These are phyloP conservation scores for Hyaloscypha hepaticicola DNA, from an alignment of 495 filamentous ascomycete genomes.

Conservation along the genomic window DNA sequence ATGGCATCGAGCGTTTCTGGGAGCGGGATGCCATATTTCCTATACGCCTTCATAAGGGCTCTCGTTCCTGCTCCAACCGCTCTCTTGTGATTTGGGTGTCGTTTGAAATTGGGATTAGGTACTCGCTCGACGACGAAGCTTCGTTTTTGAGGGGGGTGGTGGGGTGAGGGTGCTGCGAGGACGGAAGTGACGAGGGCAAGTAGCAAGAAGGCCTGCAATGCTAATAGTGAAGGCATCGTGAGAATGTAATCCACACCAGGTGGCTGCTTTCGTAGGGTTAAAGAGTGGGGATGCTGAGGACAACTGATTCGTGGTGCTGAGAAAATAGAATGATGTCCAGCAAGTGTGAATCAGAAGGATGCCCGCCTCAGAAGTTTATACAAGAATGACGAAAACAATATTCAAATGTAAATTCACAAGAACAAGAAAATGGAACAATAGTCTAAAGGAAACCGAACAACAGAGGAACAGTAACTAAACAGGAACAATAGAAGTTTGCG, in stretches of 20 bases:
- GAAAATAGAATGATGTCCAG: constrained; percentile 27
- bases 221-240: constrained; percentile 40
- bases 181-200: constrained; percentile 42
- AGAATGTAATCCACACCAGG: constrained; percentile 27
- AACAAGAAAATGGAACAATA: constrained; percentile 14
- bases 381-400: constrained; percentile 27
- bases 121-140: constrained; percentile 60
- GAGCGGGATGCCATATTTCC: constrained; percentile 59
- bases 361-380: constrained; percentile 20
- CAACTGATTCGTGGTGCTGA: neutral
- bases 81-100: constrained; percentile 21
- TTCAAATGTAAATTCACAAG: constrained; percentile 17
- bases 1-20: constrained; percentile 42
- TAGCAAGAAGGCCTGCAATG: constrained; percentile 36
- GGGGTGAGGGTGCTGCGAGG: constrained; percentile 33
- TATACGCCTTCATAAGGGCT: constrained; percentile 60
- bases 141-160: constrained; percentile 20
- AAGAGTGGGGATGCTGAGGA: constrained; percentile 29
- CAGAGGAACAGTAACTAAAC: constrained; percentile 30
- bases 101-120: constrained; percentile 49
- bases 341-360: constrained; percentile 22
- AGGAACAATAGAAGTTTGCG: constrained; percentile 26
- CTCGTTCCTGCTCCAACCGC: constrained; percentile 48
- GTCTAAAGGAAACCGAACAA: constrained; percentile 33
- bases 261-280: constrained; percentile 24